Conservation (phyloP, 768 basidiomycete genomes). For the Rhodotorula taiwanensis region DNA sequence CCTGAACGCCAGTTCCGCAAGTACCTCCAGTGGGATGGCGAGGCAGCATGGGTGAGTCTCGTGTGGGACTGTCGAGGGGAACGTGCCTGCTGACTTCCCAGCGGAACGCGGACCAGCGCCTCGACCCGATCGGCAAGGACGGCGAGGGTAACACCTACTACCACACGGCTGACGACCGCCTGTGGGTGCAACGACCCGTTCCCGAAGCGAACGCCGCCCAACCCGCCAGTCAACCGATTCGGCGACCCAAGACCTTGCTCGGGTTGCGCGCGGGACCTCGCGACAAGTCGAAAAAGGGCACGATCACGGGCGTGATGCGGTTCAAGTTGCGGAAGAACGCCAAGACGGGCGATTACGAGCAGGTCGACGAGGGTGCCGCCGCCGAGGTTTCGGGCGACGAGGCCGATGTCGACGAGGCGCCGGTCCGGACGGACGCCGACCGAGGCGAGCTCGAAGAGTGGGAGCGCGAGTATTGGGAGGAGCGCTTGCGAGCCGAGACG, state of each 20-base stretch:
- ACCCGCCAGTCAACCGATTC: background rate
- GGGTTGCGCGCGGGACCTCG: slow-evolving; percentile 6
- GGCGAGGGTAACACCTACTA: slow-evolving; percentile 27
- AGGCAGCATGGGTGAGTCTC: slow-evolving; percentile 27
- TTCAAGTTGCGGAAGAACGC: slow-evolving; percentile 25
- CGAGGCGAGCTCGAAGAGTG: slow-evolving; percentile 33
- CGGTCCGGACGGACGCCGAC: slow-evolving; percentile 26
- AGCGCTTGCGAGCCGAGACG: slow-evolving; percentile 37
- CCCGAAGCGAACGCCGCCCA: slow-evolving; percentile 5
- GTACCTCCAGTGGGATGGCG: slow-evolving; percentile 32
- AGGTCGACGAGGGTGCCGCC: slow-evolving; percentile 8
- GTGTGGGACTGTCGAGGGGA: too few relatives aligned
- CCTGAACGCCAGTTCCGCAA: slow-evolving; percentile 33
- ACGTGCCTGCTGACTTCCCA: too few relatives aligned
- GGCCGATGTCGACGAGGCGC: slow-evolving; percentile 28
- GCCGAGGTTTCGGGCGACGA: slow-evolving; percentile 23
- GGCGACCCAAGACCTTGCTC: slow-evolving; percentile 4
- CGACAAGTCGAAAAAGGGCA: slow-evolving; percentile 29
- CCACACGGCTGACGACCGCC: slow-evolving; percentile 33
- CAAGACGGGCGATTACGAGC: slow-evolving; percentile 18
- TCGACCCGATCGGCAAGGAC: slow-evolving; percentile 32
- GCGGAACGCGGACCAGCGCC: slow-evolving; percentile 29
- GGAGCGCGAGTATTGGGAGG: slow-evolving; percentile 36
- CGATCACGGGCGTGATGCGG: slow-evolving; percentile 20
- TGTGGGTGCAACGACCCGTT: slow-evolving; percentile 31